phyloP scores from a whole-genome alignment of 1,284 basidiomycete species.

The Leccinum fuscescens region DNA sequence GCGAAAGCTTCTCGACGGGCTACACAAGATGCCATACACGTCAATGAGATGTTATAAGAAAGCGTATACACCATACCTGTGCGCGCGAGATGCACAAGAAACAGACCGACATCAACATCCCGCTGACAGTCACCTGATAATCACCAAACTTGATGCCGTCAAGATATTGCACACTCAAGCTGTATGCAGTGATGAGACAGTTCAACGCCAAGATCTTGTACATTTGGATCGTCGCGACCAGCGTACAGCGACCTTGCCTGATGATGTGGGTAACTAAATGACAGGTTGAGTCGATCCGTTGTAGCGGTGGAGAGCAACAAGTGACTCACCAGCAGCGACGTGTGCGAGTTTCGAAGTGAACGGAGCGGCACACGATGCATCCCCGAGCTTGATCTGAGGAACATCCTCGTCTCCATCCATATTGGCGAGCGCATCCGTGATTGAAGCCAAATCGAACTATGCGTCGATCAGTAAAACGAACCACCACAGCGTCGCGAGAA shows the following conservation, averaged over 20 bases:
- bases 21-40: constrained; percentile 28
- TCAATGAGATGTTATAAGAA: constrained; percentile 2
- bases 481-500: background rate
- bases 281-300: constrained; percentile 10
- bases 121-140: constrained; percentile 90
- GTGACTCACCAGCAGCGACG: constrained; percentile 80
- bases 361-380: constrained; percentile 93
- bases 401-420: constrained; percentile 92
- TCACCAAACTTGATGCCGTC: constrained; percentile 98
- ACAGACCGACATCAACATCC: constrained; percentile 96
- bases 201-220: constrained; percentile 97
- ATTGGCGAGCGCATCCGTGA: constrained; percentile 87
- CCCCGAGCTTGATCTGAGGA: constrained; percentile 95
- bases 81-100: constrained; percentile 96
- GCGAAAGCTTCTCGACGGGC: constrained; percentile 90
- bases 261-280: constrained; percentile 87
- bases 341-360: constrained; percentile 96
- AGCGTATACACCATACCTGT: constrained; percentile 57
- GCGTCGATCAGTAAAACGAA: constrained; percentile 5
- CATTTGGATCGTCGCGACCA: constrained; percentile 97
- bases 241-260: constrained; percentile 92
- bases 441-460: constrained; percentile 84
- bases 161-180: constrained; percentile 91
- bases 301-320: background rate
- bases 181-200: constrained; percentile 94